Evolutionary conservation across 371 early-diverging fungal genomes (phyloP), one percentile per base, ranked within the genome.

Genomic region (Mucor lusitanicus): DNA sequence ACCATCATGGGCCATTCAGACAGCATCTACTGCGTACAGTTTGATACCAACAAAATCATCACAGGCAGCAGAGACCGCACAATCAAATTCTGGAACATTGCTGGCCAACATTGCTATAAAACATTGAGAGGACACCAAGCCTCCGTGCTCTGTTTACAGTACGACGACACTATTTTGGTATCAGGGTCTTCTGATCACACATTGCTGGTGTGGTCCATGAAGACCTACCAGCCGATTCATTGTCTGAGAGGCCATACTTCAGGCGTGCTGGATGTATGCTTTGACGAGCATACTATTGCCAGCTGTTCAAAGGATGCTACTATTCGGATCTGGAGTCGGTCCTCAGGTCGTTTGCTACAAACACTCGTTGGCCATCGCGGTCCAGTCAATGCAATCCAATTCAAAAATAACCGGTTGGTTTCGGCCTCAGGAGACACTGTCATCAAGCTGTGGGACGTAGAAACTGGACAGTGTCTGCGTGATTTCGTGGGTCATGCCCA

Each of bases 271-370:
- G 95, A 94, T 72, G 86, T 97, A 1, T 81, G 90, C 35, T 94
- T 95, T 74, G 85, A 90, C 70, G 73, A 81, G 23, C 71, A 78
- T 21, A 72, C 84, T 61, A 88, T 99, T 37, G 90, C 95, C 23
- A 91, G 92, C 12, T 95, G 96, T 67, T 95, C 96, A 39, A 96
- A 97, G 80, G 99, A 99, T 78, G 82, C 85, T 23, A 92, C 95
- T 0, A 92, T 97, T 76, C 91, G 86, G 63, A 76, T 97, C 19
- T 99, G 98, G 97, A 78, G 88, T 64, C 70, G 82, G 13, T 27
- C 72, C 15, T 79, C 78, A 0, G 87, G 87, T 6, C 63, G 64
- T 30, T 77, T 86, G 35, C 50, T 91, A 19, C 80, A 86, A 25
- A 91, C 88, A 2, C 67, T 97, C 65, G 25, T 58, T 5, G 97